These are phyloP conservation scores for Botrytis paeoniae DNA, from an alignment of 2,329 filamentous ascomycete genomes.

Conservation along the genomic window DNA sequence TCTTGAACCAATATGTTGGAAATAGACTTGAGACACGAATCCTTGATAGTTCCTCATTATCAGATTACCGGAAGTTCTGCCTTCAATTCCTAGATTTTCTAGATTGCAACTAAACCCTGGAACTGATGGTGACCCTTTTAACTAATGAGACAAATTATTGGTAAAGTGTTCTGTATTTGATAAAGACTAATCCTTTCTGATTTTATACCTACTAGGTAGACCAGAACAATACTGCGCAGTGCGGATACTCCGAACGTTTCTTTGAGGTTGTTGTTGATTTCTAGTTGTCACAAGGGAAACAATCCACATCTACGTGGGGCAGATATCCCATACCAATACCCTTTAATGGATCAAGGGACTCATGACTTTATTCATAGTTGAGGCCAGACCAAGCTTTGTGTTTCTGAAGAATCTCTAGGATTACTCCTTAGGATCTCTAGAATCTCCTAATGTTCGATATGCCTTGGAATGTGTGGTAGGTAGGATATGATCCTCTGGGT, in stretches of 20 bases:
- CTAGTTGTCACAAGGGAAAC: background rate
- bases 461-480: background rate
- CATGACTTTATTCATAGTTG: background rate
- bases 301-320: conserved; percentile 7
- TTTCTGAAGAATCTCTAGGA: background rate
- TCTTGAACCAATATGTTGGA: conserved; percentile 9
- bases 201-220: background rate
- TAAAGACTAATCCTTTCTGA: background rate
- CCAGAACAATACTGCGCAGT: background rate
- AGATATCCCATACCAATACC: background rate
- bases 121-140: background rate
- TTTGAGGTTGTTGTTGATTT: background rate
- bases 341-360: conserved; percentile 5
- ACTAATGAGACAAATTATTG: conserved; percentile 5
- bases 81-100: background rate
- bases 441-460: background rate
- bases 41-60: conserved; percentile 9
- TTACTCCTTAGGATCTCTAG: background rate
- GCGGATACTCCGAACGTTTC: background rate
- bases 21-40: conserved; percentile 12
- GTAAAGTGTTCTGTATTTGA: background rate
- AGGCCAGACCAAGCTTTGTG: conserved; percentile 8
- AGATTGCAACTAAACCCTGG: background rate
- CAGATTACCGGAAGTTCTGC: conserved; percentile 4
- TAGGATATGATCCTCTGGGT: background rate